A percentile compares a stretch with the other conserved stretches of the same genome.
Evolutionary conservation across 1,284 basidiomycete species (phyloP).

Genomic region (Melampsora americana): DNA sequence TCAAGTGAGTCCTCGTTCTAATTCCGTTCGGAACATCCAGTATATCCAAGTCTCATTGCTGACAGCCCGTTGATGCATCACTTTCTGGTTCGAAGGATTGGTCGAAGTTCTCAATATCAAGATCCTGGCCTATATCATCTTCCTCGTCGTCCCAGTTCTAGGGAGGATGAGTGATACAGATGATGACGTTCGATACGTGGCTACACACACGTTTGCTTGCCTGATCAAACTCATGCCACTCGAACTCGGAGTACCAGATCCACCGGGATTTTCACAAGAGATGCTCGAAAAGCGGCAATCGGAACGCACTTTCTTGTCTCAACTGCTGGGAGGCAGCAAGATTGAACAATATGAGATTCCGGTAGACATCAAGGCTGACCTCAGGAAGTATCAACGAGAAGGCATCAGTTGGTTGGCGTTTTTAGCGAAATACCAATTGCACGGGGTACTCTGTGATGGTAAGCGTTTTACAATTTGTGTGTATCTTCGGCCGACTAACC

Average conservation of each 20-base stretch:
- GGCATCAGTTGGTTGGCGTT: constrained; percentile 99
- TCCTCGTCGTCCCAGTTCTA: constrained; percentile 91
- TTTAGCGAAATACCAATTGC: constrained; percentile 89
- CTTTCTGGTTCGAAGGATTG: constrained; percentile 63
- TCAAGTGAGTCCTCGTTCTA: constrained; percentile 66
- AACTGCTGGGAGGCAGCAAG: constrained; percentile 89
- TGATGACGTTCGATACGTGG: constrained; percentile 82
- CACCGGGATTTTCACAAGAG: constrained; percentile 83
- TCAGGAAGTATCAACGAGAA: constrained; percentile 96
- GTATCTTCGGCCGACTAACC: constrained; percentile 4
- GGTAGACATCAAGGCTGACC: constrained; percentile 82
- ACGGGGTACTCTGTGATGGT: constrained; percentile 98
- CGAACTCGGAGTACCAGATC: constrained; percentile 94
- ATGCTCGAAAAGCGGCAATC: constrained; percentile 79
- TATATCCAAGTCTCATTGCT: no score
- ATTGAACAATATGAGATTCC: constrained; percentile 88
- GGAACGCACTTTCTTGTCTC: constrained; percentile 87
- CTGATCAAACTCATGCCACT: constrained; percentile 99
- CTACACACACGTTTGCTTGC: constrained; percentile 94
- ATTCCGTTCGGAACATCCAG: not conserved
- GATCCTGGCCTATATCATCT: constrained; percentile 92
- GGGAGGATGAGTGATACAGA: constrained; percentile 96
- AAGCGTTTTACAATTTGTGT: constrained; percentile 51
- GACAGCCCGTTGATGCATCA: not conserved
- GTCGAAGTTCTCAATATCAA: constrained; percentile 89